A percentile compares a stretch with the other conserved stretches of the same genome.
phyloP scores from a whole-genome alignment of 768 basidiomycete species.

The Pleurotus eryngii region DNA sequence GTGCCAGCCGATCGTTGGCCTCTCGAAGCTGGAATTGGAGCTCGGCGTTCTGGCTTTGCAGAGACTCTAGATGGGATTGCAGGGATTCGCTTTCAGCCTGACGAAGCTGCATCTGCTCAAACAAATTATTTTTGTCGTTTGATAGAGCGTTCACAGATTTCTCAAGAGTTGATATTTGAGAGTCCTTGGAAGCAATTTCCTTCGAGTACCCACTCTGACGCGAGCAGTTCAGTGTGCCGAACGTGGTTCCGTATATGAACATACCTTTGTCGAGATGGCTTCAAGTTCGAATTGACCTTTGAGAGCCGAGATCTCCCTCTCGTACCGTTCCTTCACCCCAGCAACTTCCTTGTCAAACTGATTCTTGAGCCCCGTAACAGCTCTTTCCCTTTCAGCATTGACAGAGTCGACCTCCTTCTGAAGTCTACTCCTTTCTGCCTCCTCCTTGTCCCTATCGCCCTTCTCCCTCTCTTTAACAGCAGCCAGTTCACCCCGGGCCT shows the following conservation, averaged over 20 bases:
- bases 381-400: conserved; percentile 62
- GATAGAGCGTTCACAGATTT: conserved; percentile 64
- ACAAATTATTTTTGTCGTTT: conserved; percentile 74
- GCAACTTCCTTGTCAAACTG: conserved; percentile 75
- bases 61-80: conserved; percentile 67
- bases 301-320: conserved; percentile 66
- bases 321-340: conserved; percentile 58
- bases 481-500: conserved; percentile 57
- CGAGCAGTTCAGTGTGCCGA: conserved; percentile 5
- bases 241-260: conserved; percentile 8
- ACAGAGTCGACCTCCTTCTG: conserved; percentile 61
- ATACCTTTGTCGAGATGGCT: conserved; percentile 68
- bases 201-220: conserved; percentile 63
- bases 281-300: conserved; percentile 79
- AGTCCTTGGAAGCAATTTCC: conserved; percentile 57
- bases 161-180: conserved; percentile 70
- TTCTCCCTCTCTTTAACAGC: conserved; percentile 50
- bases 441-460: conserved; percentile 53
- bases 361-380: conserved; percentile 51
- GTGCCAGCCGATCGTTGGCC: conserved; percentile 62
- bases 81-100: conserved; percentile 90
- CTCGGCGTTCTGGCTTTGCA: conserved; percentile 80
- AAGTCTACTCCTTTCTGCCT: conserved; percentile 48
- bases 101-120: conserved; percentile 82
- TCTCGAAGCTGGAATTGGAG: conserved; percentile 86